Conservation (phyloP, 176 grass and related monocot genomes). For the Alopecurus myosuroides region DNA sequence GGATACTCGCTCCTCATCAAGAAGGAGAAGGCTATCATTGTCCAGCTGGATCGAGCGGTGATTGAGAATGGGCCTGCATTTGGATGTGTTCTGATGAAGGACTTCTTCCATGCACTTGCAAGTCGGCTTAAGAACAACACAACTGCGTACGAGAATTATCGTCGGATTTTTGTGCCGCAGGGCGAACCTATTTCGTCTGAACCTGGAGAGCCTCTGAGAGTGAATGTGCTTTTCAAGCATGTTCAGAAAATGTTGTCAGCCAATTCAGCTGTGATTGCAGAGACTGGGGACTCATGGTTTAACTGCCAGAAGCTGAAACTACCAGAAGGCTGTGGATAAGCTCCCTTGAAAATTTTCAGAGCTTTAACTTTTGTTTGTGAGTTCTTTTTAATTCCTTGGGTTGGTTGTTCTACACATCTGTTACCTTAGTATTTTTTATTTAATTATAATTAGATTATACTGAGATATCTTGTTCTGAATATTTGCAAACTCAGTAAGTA, state of each 20-base stretch:
- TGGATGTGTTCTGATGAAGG: slow-evolving; percentile 58
- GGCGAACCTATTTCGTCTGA: slow-evolving; percentile 28
- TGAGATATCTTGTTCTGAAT: neutral
- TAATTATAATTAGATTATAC: neutral
- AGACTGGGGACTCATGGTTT: slow-evolving; percentile 69
- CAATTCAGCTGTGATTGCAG: slow-evolving; percentile 36
- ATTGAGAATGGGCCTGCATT: slow-evolving; percentile 52
- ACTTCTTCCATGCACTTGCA: slow-evolving; percentile 43
- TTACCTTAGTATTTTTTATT: neutral
- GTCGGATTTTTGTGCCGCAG: slow-evolving; percentile 39
- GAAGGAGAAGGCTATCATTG: slow-evolving; percentile 53
- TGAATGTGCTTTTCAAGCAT: slow-evolving; percentile 55
- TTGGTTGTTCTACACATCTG: neutral
- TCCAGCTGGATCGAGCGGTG: slow-evolving; percentile 42
- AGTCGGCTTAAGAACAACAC: slow-evolving; percentile 39
- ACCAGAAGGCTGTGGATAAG: slow-evolving; percentile 55
- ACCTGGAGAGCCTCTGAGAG: slow-evolving; percentile 45
- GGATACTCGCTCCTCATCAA: slow-evolving; percentile 50
- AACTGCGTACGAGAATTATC: slow-evolving; percentile 38
- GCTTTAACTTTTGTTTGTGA: neutral
- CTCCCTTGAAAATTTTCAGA: neutral
- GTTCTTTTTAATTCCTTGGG: neutral
- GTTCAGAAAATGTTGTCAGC: slow-evolving; percentile 40
- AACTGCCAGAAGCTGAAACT: slow-evolving; percentile 59
- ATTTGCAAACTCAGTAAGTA: neutral